Evolutionary conservation across 345 rosid genomes (phyloP), one percentile per base, ranked within the genome.

Genomic region (Lumnitzera racemosa): DNA sequence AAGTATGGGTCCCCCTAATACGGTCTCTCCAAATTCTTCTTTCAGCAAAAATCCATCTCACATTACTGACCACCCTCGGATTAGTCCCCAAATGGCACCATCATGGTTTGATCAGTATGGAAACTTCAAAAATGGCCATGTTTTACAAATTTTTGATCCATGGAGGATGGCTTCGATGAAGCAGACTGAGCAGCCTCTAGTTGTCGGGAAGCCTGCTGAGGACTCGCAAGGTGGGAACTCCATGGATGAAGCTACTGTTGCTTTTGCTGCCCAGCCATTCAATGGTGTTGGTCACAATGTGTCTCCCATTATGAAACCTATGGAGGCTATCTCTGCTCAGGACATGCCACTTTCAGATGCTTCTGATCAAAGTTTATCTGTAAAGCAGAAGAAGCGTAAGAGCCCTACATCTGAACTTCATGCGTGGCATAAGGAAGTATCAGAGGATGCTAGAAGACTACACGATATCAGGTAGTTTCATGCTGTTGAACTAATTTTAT

Each of bases 91-190:
- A 73, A 80, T 81, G 86, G 92, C 84, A 31, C 89, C 92, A 61
- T 81, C 92, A 55, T 87, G 94, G 90, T 85, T 83, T 72, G 84
- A 73, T 74, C 85, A 75, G 71, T 81, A 78, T 61, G 91, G 94
- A 29, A 72, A 81, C 25, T 76, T 78, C 68, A 89, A 72, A 80
- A 83, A 85, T 70, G 94, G 84, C 74, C 80, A 84, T 66, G 77
- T 76, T 59, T 73, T 72, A 63, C 79, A 79, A 24, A 47, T 67
- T 23, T 71, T 61, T 72, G 84, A 83, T 74, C 59, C 76, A 16
- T 75, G 11, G 56, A 79, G 70, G 68, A 60, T 49, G 70, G 68
- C 71, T 57, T 51, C 68, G 15, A 46, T 67, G 62, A 83, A 75
- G 58, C 61, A 67, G 64, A 36, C 74, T 58, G 90, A 84, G 62